Conservation (phyloP, 345 rosid species). For the Rhodamnia argentea region DNA sequence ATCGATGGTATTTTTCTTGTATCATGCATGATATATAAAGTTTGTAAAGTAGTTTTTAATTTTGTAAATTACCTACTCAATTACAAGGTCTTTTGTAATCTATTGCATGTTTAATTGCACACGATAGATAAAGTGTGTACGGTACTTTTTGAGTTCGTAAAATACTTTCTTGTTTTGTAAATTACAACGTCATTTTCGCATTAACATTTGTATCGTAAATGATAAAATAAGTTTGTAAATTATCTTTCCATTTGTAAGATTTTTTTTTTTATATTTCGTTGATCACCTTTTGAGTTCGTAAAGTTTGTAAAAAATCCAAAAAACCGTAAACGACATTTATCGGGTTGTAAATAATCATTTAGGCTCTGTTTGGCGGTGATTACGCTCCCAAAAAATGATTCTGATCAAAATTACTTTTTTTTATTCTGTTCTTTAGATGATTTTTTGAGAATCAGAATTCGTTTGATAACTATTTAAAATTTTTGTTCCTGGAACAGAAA, state of each 20-base stretch:
- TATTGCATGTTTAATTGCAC: not conserved
- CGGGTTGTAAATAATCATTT: no score
- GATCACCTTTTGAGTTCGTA: not conserved
- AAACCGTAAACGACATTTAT: no score
- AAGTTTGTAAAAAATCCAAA: no score
- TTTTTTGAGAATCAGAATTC: no score
- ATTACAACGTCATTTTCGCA: not conserved
- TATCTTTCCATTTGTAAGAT: accelerated
- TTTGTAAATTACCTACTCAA: not conserved
- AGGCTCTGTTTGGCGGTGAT: no score
- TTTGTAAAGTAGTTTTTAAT: not conserved
- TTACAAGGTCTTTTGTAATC: not conserved
- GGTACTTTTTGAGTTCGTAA: not conserved
- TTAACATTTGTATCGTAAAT: not conserved
- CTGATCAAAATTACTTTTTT: no score
- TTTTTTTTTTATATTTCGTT: not conserved
- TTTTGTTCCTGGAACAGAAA: no score
- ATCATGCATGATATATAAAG: not conserved
- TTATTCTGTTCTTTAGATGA: no score
- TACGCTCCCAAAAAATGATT: no score
- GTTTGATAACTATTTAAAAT: no score
- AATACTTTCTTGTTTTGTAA: not conserved
- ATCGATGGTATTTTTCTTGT: not conserved
- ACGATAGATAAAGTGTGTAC: not conserved
- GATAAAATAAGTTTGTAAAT: not conserved